These are phyloP conservation scores for Pilatotrama ljubarskyi DNA, from an alignment of 768 basidiomycete species.

Conservation along the genomic window DNA sequence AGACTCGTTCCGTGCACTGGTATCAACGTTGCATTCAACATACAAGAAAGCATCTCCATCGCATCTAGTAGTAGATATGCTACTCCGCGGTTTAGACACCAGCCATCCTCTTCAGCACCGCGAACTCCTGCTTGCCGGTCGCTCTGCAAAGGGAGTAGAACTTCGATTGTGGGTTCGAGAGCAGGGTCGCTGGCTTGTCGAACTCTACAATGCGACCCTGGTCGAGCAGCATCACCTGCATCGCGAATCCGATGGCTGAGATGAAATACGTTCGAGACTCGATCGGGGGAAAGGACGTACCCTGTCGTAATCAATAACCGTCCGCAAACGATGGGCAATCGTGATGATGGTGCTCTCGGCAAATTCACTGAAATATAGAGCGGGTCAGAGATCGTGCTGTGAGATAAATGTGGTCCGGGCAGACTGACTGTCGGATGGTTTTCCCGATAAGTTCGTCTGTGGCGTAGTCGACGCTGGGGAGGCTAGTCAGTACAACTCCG, in stretches of 20 bases:
- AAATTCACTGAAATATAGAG: slow-evolving; percentile 54
- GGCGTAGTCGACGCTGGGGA: slow-evolving; percentile 70
- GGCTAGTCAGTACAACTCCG: slow-evolving; percentile 2
- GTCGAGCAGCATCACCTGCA: slow-evolving; percentile 76
- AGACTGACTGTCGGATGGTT: slow-evolving; percentile 72
- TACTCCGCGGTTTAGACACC: slow-evolving; percentile 26
- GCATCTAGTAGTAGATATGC: neutral
- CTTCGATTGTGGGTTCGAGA: slow-evolving; percentile 56
- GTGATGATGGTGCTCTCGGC: slow-evolving; percentile 80
- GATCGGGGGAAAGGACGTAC: slow-evolving; percentile 41
- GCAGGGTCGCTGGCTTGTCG: slow-evolving; percentile 58
- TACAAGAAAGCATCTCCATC: neutral
- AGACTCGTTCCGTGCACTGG: neutral
- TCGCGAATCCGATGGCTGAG: neutral
- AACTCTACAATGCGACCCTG: slow-evolving; percentile 79
- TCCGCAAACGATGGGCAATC: slow-evolving; percentile 77
- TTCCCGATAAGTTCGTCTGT: slow-evolving; percentile 86
- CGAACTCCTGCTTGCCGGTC: slow-evolving; percentile 71
- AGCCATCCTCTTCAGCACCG: slow-evolving; percentile 68
- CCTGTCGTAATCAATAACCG: slow-evolving; percentile 83
- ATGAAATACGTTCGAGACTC: slow-evolving; percentile 12
- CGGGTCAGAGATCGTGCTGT: slow-evolving; percentile 2
- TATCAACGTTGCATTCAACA: neutral
- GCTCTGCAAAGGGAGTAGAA: slow-evolving; percentile 74
- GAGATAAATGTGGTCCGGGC: slow-evolving; percentile 40